Base-by-base conservation (phyloP, 192 early-diverging fungal species). In the Lunasporangiospora selenospora region DNA sequence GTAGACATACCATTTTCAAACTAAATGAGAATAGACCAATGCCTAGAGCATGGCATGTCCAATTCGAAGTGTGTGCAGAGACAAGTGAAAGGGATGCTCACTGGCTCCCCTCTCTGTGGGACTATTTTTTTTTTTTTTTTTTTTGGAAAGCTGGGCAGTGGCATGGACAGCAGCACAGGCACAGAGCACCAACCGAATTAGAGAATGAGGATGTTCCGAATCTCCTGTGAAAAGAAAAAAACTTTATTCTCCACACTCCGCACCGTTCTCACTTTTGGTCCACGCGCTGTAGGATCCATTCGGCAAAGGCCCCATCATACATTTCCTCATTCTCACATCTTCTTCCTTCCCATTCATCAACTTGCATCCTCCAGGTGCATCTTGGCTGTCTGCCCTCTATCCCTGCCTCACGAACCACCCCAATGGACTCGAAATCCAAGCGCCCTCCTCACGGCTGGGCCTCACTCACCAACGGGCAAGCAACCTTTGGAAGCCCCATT, bases 401-500 rank as follows among this genome's bases (percentile, higher is more conserved):
- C n/a, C n/a, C n/a, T n/a, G n/a, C n/a, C n/a, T n/a, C n/a, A n/a
- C n/a, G n/a, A n/a, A 18, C 50, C 12, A 26, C 12, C 26, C 11
- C 5, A 4, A 59, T 48, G 45, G 32, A 46, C 24, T 37, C 1
- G 4, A 46, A 59, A 12, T 48, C 46, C 15, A 59, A 59, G 30
- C 26, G 18, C 0, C 26, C 23, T 15, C 31, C 26, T 16, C 7
- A 18, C 19, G 57, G 39, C 23, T 59, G 57, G 57, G 57, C 42
- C 16, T 9, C 33, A 1, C 51, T 34, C 11, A 23, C 51, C 6
- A 43, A 63, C 18, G 62, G 55, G 39, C 62, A 64, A 34, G 26
- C 29, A 8, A 64, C 62, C n/a, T 64, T 64, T 54, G 62, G 62
- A 3, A 64, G 27, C 36, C 62, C 53, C n/a, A n/a, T n/a, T n/a